These are phyloP conservation scores for Ustilago vetiveriae DNA, from an alignment of 1,284 basidiomycete species.

Conservation along the genomic window DNA sequence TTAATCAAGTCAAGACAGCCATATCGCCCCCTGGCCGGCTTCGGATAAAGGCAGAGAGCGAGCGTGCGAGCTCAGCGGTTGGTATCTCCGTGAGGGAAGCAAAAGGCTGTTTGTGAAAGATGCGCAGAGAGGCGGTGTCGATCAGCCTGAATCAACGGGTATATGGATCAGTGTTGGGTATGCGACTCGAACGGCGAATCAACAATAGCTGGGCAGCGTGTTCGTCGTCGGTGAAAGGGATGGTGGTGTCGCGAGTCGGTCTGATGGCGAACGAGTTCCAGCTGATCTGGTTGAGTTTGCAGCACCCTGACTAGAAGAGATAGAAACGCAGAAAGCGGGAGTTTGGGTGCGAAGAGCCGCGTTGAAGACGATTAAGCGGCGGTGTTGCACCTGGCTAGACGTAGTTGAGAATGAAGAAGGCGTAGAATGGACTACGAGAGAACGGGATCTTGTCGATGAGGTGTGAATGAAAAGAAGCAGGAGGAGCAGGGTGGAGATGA, in stretches of 20 bases:
- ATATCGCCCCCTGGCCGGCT: conserved; percentile 11
- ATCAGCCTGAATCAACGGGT: neutral
- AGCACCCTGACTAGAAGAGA: no score
- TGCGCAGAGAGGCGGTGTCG: neutral
- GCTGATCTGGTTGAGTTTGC: no score
- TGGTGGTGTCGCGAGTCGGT: neutral
- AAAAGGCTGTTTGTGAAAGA: no score
- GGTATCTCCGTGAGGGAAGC: no score
- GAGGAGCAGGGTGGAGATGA: neutral
- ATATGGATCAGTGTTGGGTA: conserved; percentile 11
- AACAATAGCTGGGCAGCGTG: neutral
- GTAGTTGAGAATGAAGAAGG: neutral
- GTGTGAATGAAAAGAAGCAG: neutral
- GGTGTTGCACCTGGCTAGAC: neutral
- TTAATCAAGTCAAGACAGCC: conserved; percentile 18
- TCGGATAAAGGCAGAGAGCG: neutral
- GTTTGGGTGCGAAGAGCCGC: neutral
- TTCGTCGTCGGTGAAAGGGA: neutral
- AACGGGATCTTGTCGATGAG: neutral
- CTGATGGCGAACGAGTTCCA: neutral
- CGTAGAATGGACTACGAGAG: neutral
- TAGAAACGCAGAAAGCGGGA: neutral
- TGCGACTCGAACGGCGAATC: conserved; percentile 1
- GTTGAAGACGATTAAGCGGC: conserved; percentile 7
- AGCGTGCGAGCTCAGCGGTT: no score